These are phyloP conservation scores for Arthrobotrys megalospora DNA, from an alignment of 2,329 filamentous ascomycete species.

Conservation along the genomic window DNA sequence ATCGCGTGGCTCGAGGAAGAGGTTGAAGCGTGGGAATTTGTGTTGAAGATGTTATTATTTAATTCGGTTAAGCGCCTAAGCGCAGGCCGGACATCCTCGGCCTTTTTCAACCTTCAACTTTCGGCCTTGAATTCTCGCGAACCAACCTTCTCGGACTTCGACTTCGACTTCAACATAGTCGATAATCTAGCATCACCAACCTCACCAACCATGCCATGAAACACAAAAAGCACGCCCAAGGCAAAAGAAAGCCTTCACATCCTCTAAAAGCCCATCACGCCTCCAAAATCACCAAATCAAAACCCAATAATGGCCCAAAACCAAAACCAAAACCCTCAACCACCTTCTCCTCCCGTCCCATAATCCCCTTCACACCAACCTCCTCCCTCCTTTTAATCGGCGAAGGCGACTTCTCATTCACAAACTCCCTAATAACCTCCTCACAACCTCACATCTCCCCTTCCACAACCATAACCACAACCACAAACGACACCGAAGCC, in stretches of 20 bases:
- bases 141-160: neutral
- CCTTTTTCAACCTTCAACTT: neutral
- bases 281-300: slow-evolving; percentile 49
- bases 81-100: slow-evolving; percentile 1
- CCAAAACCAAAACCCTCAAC: slow-evolving; percentile 11
- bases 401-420: slow-evolving; percentile 86
- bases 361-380: slow-evolving; percentile 76
- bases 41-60: slow-evolving; percentile 25
- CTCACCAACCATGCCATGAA: slow-evolving; percentile 48
- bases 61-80: neutral
- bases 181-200: neutral
- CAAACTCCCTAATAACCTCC: slow-evolving; percentile 72
- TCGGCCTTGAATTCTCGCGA: too few species aligned
- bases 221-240: slow-evolving; percentile 44
- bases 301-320: slow-evolving; percentile 13
- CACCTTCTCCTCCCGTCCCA: slow-evolving; percentile 7
- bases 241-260: slow-evolving; percentile 35
- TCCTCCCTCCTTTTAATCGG: slow-evolving; percentile 82
- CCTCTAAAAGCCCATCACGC: slow-evolving; percentile 46
- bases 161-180: neutral
- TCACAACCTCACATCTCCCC: slow-evolving; percentile 32
- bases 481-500: slow-evolving; percentile 74
- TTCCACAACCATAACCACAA: slow-evolving; percentile 73
- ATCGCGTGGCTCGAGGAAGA: neutral
- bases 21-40: neutral